A percentile compares a stretch with the other conserved stretches of the same genome.
Conservation (phyloP, 2,329 filamentous ascomycete genomes). For the Hirsutella minnesotensis region DNA sequence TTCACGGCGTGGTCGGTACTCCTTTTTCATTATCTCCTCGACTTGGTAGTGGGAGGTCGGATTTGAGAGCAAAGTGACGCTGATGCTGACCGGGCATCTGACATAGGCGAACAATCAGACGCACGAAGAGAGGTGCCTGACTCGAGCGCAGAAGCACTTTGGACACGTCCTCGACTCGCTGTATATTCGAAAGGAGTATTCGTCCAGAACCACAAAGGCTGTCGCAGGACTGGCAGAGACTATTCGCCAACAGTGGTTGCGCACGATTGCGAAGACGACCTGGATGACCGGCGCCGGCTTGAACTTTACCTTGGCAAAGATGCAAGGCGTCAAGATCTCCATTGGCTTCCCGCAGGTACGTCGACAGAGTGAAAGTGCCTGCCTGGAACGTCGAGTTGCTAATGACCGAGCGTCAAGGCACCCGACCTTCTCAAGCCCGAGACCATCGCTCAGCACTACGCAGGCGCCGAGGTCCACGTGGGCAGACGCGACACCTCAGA, state of each 20-base stretch:
- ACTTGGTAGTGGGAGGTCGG: too few species aligned
- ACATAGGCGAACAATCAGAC: not conserved
- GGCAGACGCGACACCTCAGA: not conserved
- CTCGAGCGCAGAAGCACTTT: constrained; percentile 4
- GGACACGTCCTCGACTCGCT: constrained; percentile 3
- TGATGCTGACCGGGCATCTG: not conserved
- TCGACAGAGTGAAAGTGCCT: not conserved
- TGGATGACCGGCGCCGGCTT: not conserved
- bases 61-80: not conserved
- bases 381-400: not conserved
- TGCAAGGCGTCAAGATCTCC: not conserved
- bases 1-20: not conserved
- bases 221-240: not conserved
- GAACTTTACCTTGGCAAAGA: not conserved
- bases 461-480: not conserved
- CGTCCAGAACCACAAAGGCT: not conserved
- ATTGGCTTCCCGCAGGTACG: not conserved
- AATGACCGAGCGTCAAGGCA: not conserved
- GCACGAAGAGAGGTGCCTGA: constrained; percentile 1
- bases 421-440: not conserved
- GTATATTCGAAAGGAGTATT: constrained; percentile 2
- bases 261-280: not conserved
- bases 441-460: constrained; percentile 3
- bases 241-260: not conserved
- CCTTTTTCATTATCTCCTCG: not conserved